Evolutionary conservation across 2,329 filamentous ascomycete species (phyloP).

Genomic region (Magnaporthales sp.): DNA sequence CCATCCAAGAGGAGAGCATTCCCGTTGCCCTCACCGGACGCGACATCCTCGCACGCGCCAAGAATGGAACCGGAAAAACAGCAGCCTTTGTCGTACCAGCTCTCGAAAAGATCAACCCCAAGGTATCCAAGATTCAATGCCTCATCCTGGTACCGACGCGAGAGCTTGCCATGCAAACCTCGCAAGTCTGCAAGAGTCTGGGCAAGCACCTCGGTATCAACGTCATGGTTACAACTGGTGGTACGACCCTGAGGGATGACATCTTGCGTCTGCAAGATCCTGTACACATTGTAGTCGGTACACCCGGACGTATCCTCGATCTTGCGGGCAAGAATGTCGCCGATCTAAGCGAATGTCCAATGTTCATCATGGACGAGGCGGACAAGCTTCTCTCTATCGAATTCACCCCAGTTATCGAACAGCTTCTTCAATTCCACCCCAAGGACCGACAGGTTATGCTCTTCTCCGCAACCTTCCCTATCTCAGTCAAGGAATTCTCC

Average conservation of each 20-base stretch:
- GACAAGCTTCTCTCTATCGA: slow-evolving; percentile 96
- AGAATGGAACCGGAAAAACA: slow-evolving; percentile 98
- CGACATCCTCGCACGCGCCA: slow-evolving; percentile 91
- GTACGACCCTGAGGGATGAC: slow-evolving; percentile 89
- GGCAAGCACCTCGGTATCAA: slow-evolving; percentile 96
- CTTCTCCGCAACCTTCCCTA: slow-evolving; percentile 94
- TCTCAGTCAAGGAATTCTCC: slow-evolving; percentile 95
- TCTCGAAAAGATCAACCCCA: slow-evolving; percentile 92
- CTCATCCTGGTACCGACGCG: slow-evolving; percentile 93
- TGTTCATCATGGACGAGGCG: slow-evolving; percentile 99
- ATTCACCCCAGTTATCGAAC: slow-evolving; percentile 96
- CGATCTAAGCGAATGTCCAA: slow-evolving; percentile 90
- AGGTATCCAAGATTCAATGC: slow-evolving; percentile 91
- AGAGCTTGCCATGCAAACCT: slow-evolving; percentile 96
- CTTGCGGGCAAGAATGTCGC: slow-evolving; percentile 93
- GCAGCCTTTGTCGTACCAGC: slow-evolving; percentile 96
- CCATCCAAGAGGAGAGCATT: slow-evolving; percentile 98
- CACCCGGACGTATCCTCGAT: slow-evolving; percentile 91
- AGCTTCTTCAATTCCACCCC: slow-evolving; percentile 88
- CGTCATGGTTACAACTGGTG: slow-evolving; percentile 98
- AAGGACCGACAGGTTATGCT: slow-evolving; percentile 99
- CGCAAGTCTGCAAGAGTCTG: slow-evolving; percentile 96
- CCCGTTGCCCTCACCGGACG: slow-evolving; percentile 90
- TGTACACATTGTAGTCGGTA: slow-evolving; percentile 96
- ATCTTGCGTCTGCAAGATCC: slow-evolving; percentile 90